Percentiles rank a stretch among this genome's conserved stretches.
Evolutionary conservation across 2,329 filamentous ascomycete species (phyloP).

Genomic region (Cladosporium halotolerans): DNA sequence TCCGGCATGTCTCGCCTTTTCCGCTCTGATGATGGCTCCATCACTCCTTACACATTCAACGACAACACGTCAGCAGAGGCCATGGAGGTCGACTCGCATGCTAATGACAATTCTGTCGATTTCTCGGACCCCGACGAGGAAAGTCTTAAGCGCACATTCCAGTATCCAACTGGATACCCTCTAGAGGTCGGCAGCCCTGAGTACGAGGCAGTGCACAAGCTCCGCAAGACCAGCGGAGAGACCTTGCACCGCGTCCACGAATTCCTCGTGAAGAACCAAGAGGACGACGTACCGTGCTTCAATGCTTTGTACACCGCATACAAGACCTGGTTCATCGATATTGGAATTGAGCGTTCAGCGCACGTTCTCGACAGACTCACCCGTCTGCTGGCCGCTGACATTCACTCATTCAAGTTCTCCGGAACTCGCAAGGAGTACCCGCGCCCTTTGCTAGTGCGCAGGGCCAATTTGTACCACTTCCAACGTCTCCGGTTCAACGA

Average conservation of each 20-base stretch:
- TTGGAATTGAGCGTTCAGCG: conserved; percentile 90
- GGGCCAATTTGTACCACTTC: conserved; percentile 90
- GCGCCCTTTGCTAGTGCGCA: conserved; percentile 80
- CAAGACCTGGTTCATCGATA: conserved; percentile 93
- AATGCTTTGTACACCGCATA: conserved; percentile 89
- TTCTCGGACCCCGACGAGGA: conserved; percentile 69
- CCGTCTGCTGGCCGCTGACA: conserved; percentile 77
- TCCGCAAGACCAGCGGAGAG: conserved; percentile 73
- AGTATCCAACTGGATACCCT: conserved; percentile 82
- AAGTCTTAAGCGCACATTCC: conserved; percentile 76
- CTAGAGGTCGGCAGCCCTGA: conserved; percentile 57
- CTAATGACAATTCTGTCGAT: conserved; percentile 41
- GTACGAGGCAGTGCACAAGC: conserved; percentile 70
- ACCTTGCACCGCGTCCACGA: conserved; percentile 76
- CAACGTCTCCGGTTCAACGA: conserved; percentile 93
- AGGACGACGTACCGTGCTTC: conserved; percentile 95
- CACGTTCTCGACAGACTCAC: conserved; percentile 85
- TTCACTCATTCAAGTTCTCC: conserved; percentile 88
- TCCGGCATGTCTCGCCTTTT: conserved; percentile 88
- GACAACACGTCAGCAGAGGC: conserved; percentile 50
- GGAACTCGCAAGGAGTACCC: conserved; percentile 90
- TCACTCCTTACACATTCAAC: conserved; percentile 28
- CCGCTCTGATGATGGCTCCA: conserved; percentile 54
- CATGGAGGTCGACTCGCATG: conserved; percentile 19
- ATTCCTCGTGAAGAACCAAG: conserved; percentile 76